These are phyloP conservation scores for Cladosporium sp. DNA, from an alignment of 2,329 filamentous ascomycete species.

Conservation along the genomic window DNA sequence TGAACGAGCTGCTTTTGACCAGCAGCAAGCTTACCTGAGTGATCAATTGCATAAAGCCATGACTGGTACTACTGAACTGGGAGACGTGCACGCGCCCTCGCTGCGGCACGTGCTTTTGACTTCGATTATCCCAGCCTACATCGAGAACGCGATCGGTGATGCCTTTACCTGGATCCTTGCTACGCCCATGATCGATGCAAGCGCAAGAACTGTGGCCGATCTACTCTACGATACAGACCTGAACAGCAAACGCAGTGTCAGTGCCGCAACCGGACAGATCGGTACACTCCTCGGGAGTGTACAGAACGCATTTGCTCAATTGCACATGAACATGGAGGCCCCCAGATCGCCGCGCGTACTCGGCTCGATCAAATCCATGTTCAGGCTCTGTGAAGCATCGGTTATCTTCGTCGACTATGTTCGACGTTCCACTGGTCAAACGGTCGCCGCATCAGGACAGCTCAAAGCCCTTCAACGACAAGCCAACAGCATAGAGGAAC, in stretches of 20 bases:
- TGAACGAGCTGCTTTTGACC: slow-evolving; percentile 60
- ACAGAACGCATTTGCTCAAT: not conserved
- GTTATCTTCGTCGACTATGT: slow-evolving; percentile 23
- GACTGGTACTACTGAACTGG: slow-evolving; percentile 46
- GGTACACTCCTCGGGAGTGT: not conserved
- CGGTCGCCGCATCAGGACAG: not conserved
- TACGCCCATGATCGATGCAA: slow-evolving; percentile 54
- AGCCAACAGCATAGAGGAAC: slow-evolving; percentile 20
- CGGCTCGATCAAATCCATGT: slow-evolving; percentile 19
- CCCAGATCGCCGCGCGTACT: not conserved
- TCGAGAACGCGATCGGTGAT: slow-evolving; percentile 51
- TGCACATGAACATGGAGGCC: not conserved
- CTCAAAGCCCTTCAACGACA: not conserved
- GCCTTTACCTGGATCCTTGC: slow-evolving; percentile 55
- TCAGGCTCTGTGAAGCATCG: slow-evolving; percentile 24
- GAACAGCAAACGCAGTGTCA: slow-evolving; percentile 43
- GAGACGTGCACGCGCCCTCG: slow-evolving; percentile 40
- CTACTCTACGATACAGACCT: slow-evolving; percentile 51
- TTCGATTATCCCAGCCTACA: slow-evolving; percentile 59
- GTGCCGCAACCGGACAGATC: slow-evolving; percentile 27
- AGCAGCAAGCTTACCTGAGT: slow-evolving; percentile 59
- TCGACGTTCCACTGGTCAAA: slow-evolving; percentile 20
- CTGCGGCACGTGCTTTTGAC: slow-evolving; percentile 56
- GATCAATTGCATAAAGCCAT: slow-evolving; percentile 57
- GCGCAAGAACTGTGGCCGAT: slow-evolving; percentile 45